Percentiles rank a stretch among this genome's conserved stretches.
Conservation (phyloP, 1,139 yeast species). For the Pneumocystis sp. region DNA sequence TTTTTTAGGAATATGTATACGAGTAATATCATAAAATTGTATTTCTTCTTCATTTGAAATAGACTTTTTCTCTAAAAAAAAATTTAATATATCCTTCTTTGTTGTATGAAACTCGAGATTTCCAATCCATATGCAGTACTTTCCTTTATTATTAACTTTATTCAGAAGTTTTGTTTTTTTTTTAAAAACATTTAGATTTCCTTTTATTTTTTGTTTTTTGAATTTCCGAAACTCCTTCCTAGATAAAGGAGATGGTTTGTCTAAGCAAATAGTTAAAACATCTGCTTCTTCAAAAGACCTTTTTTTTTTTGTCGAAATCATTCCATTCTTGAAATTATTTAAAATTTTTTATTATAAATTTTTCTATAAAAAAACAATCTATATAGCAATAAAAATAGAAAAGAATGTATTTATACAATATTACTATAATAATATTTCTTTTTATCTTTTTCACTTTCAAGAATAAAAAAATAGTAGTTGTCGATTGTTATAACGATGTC, state of each 20-base stretch:
- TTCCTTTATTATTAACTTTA: background rate
- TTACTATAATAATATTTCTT: background rate
- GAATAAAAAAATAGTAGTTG: background rate
- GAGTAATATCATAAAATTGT: constrained; percentile 24
- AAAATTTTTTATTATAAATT: background rate
- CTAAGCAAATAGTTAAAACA: background rate
- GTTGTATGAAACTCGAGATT: constrained; percentile 76
- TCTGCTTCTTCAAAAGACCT: background rate
- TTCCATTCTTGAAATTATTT: background rate
- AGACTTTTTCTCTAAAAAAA: constrained; percentile 28
- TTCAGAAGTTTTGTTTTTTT: background rate
- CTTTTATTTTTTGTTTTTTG: background rate
- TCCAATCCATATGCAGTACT: constrained; percentile 83
- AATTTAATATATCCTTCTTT: constrained; percentile 55
- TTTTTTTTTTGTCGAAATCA: background rate
- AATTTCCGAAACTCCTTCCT: background rate
- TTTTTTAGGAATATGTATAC: constrained; percentile 30
- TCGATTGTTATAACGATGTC: background rate
- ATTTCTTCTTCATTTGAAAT: constrained; percentile 19
- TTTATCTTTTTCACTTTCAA: background rate
- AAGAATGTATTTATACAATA: background rate
- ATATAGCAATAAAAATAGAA: background rate
- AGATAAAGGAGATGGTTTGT: background rate
- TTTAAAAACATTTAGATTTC: background rate
- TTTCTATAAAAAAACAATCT: background rate